Evolutionary conservation across 176 grass and related monocot species (phyloP).

Genomic region (Aegilops umbellulata): DNA sequence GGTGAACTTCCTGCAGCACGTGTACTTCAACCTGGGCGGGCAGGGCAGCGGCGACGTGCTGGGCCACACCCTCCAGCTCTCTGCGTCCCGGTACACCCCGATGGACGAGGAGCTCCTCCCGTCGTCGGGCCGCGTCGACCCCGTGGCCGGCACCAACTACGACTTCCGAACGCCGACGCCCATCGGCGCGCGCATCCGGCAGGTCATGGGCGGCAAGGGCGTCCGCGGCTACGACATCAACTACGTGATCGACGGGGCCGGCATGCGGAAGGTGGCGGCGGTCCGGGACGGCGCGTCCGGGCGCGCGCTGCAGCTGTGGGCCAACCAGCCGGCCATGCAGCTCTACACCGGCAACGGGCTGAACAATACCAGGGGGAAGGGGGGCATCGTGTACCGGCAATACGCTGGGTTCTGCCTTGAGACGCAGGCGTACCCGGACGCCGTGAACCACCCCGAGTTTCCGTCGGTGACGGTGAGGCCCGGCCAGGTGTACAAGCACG

Average conservation of each 20-base stretch:
- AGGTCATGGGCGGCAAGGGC: slow-evolving; percentile 29
- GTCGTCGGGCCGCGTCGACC: slow-evolving; percentile 47
- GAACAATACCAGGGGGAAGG: slow-evolving; percentile 52
- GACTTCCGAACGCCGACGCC: slow-evolving; percentile 51
- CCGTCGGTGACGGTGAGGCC: slow-evolving; percentile 62
- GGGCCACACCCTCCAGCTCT: slow-evolving; percentile 56
- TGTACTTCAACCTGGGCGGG: slow-evolving; percentile 81
- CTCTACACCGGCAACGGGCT: slow-evolving; percentile 68
- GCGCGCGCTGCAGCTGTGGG: slow-evolving; percentile 61
- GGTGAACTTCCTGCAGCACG: slow-evolving; percentile 67
- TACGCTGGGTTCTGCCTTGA: slow-evolving; percentile 57
- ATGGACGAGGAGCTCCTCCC: slow-evolving; percentile 54
- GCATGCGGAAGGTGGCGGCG: slow-evolving; percentile 50
- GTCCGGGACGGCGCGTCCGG: slow-evolving; percentile 49
- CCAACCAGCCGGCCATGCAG: slow-evolving; percentile 74
- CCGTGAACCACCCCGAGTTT: slow-evolving; percentile 84
- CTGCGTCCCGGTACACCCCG: slow-evolving; percentile 41
- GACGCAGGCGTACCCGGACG: slow-evolving; percentile 74
- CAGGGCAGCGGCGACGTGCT: slow-evolving; percentile 62
- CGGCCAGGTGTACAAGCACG: slow-evolving; percentile 60
- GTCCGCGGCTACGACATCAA: slow-evolving; percentile 64
- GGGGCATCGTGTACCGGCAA: slow-evolving; percentile 39
- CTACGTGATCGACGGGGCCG: slow-evolving; percentile 46
- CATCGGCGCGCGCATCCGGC: slow-evolving; percentile 60
- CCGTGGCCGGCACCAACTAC: slow-evolving; percentile 55